Evolutionary conservation across 208 protist genomes (phyloP).

Genomic region (Leishmania amazonensis): DNA sequence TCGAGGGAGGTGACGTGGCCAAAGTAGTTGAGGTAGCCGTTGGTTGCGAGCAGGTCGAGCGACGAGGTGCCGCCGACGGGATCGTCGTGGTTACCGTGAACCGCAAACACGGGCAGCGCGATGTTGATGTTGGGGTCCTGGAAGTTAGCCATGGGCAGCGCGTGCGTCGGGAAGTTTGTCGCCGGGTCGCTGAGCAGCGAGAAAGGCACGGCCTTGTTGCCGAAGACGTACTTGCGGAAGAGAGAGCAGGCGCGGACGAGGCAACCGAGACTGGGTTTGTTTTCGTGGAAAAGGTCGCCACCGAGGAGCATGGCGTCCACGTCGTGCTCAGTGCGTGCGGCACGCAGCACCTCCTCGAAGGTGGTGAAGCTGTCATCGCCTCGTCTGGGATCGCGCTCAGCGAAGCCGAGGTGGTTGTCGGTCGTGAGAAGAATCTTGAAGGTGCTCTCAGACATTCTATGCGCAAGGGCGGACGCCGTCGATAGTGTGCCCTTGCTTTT

Average conservation of each 20-base stretch:
- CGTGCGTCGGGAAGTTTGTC: conserved; percentile 90
- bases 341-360: conserved; percentile 98
- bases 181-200: conserved; percentile 92
- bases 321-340: conserved; percentile 91
- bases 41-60: conserved; percentile 95
- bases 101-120: conserved; percentile 97
- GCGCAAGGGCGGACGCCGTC: neutral
- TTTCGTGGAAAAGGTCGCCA: conserved; percentile 99
- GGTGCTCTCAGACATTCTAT: conserved; percentile 38
- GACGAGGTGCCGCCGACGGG: conserved; percentile 95
- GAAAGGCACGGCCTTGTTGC: conserved; percentile 90
- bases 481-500: neutral
- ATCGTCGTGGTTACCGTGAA: conserved; percentile 99
- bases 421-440: conserved; percentile 94
- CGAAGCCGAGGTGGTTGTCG: conserved; percentile 97
- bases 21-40: conserved; percentile 99
- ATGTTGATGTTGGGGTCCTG: conserved; percentile 99
- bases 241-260: conserved; percentile 90
- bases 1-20: conserved; percentile 94
- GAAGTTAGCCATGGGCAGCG: conserved; percentile 86
- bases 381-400: conserved; percentile 95
- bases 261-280: conserved; percentile 97
- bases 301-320: conserved; percentile 98
- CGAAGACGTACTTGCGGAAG: conserved; percentile 91
- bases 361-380: conserved; percentile 98